Evolutionary conservation across 805 yeast genomes (phyloP), one percentile per base, ranked within the genome.

Genomic region (Cyberlindnera bimundalis): DNA sequence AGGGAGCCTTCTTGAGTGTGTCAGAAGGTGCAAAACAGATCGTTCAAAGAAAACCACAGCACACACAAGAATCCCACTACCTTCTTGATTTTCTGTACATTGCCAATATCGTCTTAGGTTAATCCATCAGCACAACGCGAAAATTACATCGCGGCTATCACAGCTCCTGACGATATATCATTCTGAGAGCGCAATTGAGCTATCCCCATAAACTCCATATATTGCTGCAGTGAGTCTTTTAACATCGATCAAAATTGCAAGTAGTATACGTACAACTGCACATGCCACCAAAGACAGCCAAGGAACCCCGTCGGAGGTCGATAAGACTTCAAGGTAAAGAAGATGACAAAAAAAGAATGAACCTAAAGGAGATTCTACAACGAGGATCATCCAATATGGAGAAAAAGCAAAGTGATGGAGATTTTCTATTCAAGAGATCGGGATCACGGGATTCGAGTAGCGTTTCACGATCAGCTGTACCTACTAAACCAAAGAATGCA

Each of bases 291-390:
- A 39, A 40, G 33, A 31, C 36, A 12, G 14, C 19, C 9, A 31
- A 28, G 24, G 35, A 41, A 32, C 42, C 33, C 4, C 47, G 51
- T 20, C 52, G 51, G 30, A 48, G 47, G 26, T 43, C 51, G 12
- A 10, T 33, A 9, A 37, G 48, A 13, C 29, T 49, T 11, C 46
- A 47, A 11, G 35, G 39, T 16, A 33, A 39, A 29, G 40, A 45
- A 6, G 47, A 44, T 10, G 44, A 50, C 24, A 41, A 42, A 33
- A 50, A 46, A 21, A 33, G 52, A 41, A 43, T 56, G 11, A 52
- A 48, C 31, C 41, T 55, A 25, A 53, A 51, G 25, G 59, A 55
- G 29, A 24, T 55, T n/a, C 35, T 55, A 20, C 50, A 47, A n/a
- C 45, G 46, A 31, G 44, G 45, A n/a, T 31, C 45, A 13, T 46